Conservation (phyloP, 2,329 filamentous ascomycete species). For the Raffaelea albimanens region DNA sequence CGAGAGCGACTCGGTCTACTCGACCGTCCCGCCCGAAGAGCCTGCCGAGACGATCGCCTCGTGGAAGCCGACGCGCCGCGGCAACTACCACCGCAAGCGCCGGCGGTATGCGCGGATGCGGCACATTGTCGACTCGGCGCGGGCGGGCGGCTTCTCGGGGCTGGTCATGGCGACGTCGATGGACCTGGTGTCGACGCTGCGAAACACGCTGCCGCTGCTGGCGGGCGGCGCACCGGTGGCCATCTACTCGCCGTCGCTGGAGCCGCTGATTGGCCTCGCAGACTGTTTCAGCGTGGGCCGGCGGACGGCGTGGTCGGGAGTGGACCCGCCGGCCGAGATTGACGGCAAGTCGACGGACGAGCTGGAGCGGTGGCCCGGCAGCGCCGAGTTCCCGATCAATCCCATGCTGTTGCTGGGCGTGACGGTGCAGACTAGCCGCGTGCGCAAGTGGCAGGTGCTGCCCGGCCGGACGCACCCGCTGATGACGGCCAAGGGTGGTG, state of each 20-base stretch:
- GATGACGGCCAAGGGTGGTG: slow-evolving; percentile 82
- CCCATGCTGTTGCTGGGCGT: slow-evolving; percentile 74
- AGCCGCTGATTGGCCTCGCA: slow-evolving; percentile 66
- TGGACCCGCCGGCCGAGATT: slow-evolving; percentile 37
- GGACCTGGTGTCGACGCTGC: slow-evolving; percentile 69
- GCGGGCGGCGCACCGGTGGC: slow-evolving; percentile 76
- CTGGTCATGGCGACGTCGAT: slow-evolving; percentile 75
- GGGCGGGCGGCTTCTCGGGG: slow-evolving; percentile 70
- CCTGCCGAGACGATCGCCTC: slow-evolving; percentile 51
- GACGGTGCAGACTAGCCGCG: slow-evolving; percentile 69
- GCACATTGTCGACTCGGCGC: slow-evolving; percentile 64
- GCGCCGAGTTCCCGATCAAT: slow-evolving; percentile 75
- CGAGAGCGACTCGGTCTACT: slow-evolving; percentile 63
- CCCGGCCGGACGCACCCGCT: slow-evolving; percentile 86
- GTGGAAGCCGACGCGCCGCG: slow-evolving; percentile 75
- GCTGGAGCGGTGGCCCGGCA: slow-evolving; percentile 48
- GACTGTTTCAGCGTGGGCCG: slow-evolving; percentile 79
- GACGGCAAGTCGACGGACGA: slow-evolving; percentile 35
- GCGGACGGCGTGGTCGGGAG: slow-evolving; percentile 59
- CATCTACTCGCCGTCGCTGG: slow-evolving; percentile 73
- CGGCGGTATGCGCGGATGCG: slow-evolving; percentile 68
- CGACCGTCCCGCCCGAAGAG: slow-evolving; percentile 50
- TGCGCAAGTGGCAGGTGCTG: slow-evolving; percentile 79
- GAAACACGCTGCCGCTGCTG: slow-evolving; percentile 67
- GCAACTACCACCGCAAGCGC: slow-evolving; percentile 81